Conservation (phyloP, 2,329 filamentous ascomycete genomes). For the Pestalotiopsis sp. region DNA sequence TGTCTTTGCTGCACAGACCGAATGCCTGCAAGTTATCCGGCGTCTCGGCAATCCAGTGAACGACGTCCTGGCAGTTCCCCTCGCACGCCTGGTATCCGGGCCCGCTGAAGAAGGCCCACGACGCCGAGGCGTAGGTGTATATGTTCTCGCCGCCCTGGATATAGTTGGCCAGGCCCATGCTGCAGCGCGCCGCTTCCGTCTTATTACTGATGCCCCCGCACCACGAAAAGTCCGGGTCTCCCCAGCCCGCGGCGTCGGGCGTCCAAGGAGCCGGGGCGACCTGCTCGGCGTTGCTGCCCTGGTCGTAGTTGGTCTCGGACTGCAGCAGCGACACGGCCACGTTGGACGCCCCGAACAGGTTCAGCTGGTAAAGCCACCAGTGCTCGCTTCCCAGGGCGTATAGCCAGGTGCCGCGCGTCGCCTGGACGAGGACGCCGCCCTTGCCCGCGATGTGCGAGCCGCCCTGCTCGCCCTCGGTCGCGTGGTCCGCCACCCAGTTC, state of each 20-base stretch:
- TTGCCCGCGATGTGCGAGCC: slow-evolving; percentile 47
- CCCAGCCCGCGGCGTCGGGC: slow-evolving; percentile 35
- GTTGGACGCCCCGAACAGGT: slow-evolving; percentile 48
- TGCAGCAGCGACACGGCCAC: slow-evolving; percentile 52
- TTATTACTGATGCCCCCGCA: slow-evolving; percentile 33
- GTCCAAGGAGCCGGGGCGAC: slow-evolving; percentile 38
- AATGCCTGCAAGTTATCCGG: slow-evolving; percentile 40
- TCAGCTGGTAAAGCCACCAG: slow-evolving; percentile 59
- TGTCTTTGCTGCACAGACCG: slow-evolving; percentile 42
- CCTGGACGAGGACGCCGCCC: slow-evolving; percentile 46
- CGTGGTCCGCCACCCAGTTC: slow-evolving; percentile 55
- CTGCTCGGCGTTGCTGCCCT: slow-evolving; percentile 38
- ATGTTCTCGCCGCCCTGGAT: slow-evolving; percentile 42
- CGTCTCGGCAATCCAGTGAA: slow-evolving; percentile 40
- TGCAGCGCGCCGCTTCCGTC: slow-evolving; percentile 28
- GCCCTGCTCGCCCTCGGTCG: slow-evolving; percentile 46
- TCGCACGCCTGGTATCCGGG: slow-evolving; percentile 35
- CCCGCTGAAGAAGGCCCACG: slow-evolving; percentile 44
- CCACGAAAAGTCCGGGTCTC: slow-evolving; percentile 43
- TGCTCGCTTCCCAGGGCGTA: slow-evolving; percentile 56
- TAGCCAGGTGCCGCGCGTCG: slow-evolving; percentile 49
- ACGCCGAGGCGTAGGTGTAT: slow-evolving; percentile 41
- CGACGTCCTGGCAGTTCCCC: slow-evolving; percentile 35
- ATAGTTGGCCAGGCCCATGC: slow-evolving; percentile 43
- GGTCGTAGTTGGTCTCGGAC: slow-evolving; percentile 54